Evolutionary conservation across 495 filamentous ascomycete species (phyloP), one percentile per base, ranked within the genome.

Genomic region (Lophiostoma macrostomum): DNA sequence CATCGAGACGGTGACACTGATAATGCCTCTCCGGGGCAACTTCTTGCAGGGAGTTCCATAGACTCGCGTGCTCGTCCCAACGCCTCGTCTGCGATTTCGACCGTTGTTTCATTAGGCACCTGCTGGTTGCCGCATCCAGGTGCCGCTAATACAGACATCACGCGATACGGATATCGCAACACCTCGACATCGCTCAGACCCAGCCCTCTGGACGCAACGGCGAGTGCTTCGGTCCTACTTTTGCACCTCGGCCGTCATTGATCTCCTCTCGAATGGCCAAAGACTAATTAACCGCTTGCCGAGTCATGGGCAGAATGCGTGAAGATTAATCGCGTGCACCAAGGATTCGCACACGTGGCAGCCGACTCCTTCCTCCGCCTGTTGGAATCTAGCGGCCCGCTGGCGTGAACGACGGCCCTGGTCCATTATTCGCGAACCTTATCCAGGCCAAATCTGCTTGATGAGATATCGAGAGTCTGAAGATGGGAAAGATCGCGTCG

Each of bases 301-400:
- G 47, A 58, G 54, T 51, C 54, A 50, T 55, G 37, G n/a, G 45
- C 39, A 37, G 24, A 36, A 14, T 49, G 23, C 43, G 44, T 54
- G 25, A 46, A 47, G 32, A 42, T n/a, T 19, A 49, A 50, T 48
- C 53, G 53, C 53, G 53, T 51, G 54, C 46, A 31, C 19, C 54
- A 29, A 50, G 40, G 50, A 53, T 30, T 36, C 8, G 23, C 27
- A 50, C 54, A 58, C 54, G 54, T 58, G 54, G 54, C 54, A 50
- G 54, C 54, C 54, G 28, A 56, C 34, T 46, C 38, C 28, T 31
- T 42, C 25, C 47, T 44, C 43, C 35, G 35, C 25, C 18, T 14
- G 20, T 34, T 30, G 29, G 19, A 25, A 18, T 37, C 16, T 47
- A 42, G 45, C 54, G 54, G 53, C 22, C 54, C 54, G 54, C 46